Evolutionary conservation across 2,329 filamentous ascomycete species (phyloP), one percentile per base, ranked within the genome.

Genomic region (Nannizziopsis arthrosporioides): DNA sequence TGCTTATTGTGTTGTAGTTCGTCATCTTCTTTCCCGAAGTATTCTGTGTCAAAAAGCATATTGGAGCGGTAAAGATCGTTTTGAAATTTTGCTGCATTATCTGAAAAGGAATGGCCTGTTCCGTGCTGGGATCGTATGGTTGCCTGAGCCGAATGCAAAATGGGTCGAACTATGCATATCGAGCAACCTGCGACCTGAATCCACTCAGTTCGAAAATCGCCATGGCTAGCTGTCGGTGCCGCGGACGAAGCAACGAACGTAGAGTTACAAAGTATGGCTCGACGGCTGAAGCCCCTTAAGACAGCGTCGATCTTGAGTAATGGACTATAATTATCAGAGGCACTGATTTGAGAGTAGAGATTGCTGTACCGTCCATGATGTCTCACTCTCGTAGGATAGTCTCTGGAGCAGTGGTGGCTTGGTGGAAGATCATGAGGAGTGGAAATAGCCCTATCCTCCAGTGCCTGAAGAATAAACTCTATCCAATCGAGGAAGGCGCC

Each of bases 201-300:
- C 46, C 49, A 51, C 12, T 49, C 42, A 10, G 46, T 40, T 5
- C n/a, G 15, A 30, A 46, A 53, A 6, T 11, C 15, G 37, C 48
- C 15, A 5, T 39, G 4, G 3, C 18, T 15, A 10, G 22, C 18
- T 9, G 9, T 14, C 1, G 53, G 51, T 14, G 43, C 34, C 40
- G 43, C 37, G 18, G 35, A 51, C 11, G 53, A 48, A 17, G 50
- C 44, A 7, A 54, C 43, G 36, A 54, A 54, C 2, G 42, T 46
- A n/a, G 48, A 41, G 31, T 27, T 38, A 17, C 30, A 41, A 10
- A 53, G 40, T 27, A 30, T 30, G 27, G 34, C 27, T 11, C 31
- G 27, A 14, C 40, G 43, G n/a, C n/a, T 47, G 17, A 14, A 48
- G 32, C 50, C 49, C 51, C 46, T 40, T 5, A 54, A 27, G 1